phyloP scores from a whole-genome alignment of 805 yeast genomes.

The Sugiyamaella mastotermitis region DNA sequence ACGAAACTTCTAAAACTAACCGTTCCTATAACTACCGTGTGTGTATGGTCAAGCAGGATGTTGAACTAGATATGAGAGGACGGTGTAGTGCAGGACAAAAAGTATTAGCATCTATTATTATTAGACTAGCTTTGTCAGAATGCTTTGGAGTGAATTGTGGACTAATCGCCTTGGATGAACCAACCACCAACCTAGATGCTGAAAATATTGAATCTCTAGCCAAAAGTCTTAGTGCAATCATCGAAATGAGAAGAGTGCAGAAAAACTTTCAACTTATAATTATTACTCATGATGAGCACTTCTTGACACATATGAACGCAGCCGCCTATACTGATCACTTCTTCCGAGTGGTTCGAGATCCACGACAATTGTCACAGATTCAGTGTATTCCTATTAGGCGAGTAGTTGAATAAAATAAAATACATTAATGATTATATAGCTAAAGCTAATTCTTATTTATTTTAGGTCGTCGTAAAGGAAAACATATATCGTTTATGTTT shows the following conservation, averaged over 20 bases:
- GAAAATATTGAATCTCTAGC: conserved; percentile 89
- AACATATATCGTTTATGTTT: neutral
- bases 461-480: neutral
- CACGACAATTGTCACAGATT: conserved; percentile 73
- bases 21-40: conserved; percentile 87
- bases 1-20: conserved; percentile 41
- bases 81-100: conserved; percentile 98
- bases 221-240: conserved; percentile 65
- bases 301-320: conserved; percentile 79
- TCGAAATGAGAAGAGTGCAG: conserved; percentile 68
- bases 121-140: conserved; percentile 87
- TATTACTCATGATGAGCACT: conserved; percentile 94
- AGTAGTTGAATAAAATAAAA: no score
- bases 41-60: conserved; percentile 88
- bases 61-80: conserved; percentile 96
- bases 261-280: conserved; percentile 90
- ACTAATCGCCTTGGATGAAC: conserved; percentile 93
- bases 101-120: conserved; percentile 85
- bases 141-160: conserved; percentile 95
- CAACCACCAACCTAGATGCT: conserved; percentile 89
- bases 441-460: conserved; percentile 5
- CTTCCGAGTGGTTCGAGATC: conserved; percentile 74
- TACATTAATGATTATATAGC: neutral
- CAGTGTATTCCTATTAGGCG: conserved; percentile 36
- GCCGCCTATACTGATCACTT: conserved; percentile 80